Evolutionary conservation across 108 stramenopile genomes (phyloP), one percentile per base, ranked within the genome.

Genomic region (Stephanodiscus minutulus): DNA sequence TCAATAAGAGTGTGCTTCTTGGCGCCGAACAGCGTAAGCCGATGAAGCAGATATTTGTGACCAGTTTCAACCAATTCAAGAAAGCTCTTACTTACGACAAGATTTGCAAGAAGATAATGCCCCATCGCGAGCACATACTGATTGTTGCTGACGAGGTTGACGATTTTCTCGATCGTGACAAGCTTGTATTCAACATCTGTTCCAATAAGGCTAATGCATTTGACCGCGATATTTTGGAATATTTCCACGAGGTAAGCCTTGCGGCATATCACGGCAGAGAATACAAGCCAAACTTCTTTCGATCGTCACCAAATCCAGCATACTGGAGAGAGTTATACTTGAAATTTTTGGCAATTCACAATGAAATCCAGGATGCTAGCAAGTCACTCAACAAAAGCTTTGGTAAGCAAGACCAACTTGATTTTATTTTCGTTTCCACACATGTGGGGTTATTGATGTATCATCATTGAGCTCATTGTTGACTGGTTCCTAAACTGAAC

Each of bases 141-240:
- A 70, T 85, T 10, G 62, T 85, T 66, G 77, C 70, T 10, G 79
- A 85, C 31, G 83, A 85, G 56, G 83, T 85, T 36, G 83, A 85
- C 48, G 83, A 85, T 64, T 85, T 85, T 44, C 64, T 85, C 5
- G 68, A 85, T 46, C 72, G 83, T 2, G 79, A 85, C 61, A 85
- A 85, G 63, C 81, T 85, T 13, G 83, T 85, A 17, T 85, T 85
- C 81, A 85, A 85, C 44, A 85, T 85, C 37, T 85, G 83, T 56
- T 82, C 72, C 20, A 85, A 85, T 73, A 81, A 76, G 56, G 63
- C 72, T 12, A 85, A 85, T 66, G 13, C 81, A 21, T 85, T 85
- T 49, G 77, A 77, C 64, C 33, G 55, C 10, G 39, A 64, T 12
- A 82, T 81, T 7, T 39, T 85, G 36, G 77, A 81, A 29, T 68